Percentiles rank a stretch among this genome's conserved stretches.
These are phyloP conservation scores for Colletotrichum paranaense DNA, from an alignment of 2,329 filamentous ascomycete species.

Conservation along the genomic window DNA sequence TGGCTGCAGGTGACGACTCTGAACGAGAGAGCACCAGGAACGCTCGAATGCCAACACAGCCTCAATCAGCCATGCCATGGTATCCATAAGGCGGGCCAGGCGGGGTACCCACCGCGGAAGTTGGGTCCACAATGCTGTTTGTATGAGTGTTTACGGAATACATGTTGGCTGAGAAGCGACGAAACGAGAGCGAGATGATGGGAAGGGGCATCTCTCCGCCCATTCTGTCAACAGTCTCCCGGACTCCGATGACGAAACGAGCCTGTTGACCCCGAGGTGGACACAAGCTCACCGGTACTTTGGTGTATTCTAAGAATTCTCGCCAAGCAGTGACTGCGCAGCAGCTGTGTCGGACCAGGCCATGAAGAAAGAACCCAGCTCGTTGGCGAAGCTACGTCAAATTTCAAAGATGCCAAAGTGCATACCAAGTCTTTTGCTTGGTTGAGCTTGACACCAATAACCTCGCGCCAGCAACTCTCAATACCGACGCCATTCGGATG, in stretches of 20 bases:
- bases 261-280: neutral
- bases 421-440: neutral
- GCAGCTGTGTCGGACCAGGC: neutral
- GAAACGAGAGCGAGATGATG: neutral
- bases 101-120: neutral
- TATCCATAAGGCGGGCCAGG: neutral
- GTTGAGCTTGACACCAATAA: neutral
- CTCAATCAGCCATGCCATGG: neutral
- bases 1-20: neutral
- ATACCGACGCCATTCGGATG: neutral
- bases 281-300: neutral
- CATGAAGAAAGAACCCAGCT: neutral
- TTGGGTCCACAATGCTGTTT: neutral
- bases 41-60: constrained; percentile 11
- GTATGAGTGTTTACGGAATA: neutral
- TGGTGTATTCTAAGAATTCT: neutral
- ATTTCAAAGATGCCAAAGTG: too few relatives aligned
- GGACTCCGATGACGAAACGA: neutral
- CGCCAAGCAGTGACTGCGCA: neutral
- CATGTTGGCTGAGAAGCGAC: neutral
- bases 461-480: neutral
- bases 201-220: neutral
- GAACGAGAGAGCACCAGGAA: neutral
- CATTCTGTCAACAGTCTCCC: neutral
- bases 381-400: neutral